Base-by-base conservation (phyloP, 495 filamentous ascomycete species). In the Tuber magnatum region DNA sequence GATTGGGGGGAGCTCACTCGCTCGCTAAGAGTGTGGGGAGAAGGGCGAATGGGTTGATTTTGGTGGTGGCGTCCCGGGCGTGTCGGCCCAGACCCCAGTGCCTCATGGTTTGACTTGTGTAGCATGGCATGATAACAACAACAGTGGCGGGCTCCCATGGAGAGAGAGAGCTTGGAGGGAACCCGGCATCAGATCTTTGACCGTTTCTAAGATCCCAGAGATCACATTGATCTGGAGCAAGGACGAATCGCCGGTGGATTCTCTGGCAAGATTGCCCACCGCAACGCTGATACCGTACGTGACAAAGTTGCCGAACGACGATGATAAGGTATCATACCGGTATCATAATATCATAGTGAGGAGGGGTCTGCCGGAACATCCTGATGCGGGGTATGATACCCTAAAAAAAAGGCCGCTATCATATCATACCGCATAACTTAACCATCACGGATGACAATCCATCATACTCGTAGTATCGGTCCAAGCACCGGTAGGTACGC, bases 41-140 rank as follows among this genome's bases (percentile, higher is more conserved):
- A 75, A 65, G 76, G 71, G 76, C 38, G 68, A 61, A 61, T 61
- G 51, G 51, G 51, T n/a, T n/a, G 51, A 61, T 61, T 75, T 75
- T 73, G 39, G 61, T 32, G 56, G 40, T n/a, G 72, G 43, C 65
- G 71, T 69, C n/a, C n/a, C 69, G 71, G 76, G 51, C n/a, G 39
- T 42, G 44, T 48, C 69, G 61, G 48, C 72, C 56, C 69, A 39
- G 43, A 70, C 68, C 39, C n/a, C 56, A 41, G 40, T 38, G 28
- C 22, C 61, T 44, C 69, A 65, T 46, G 69, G 73, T 75, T 78
- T 71, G 68, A 65, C 69, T 79, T 72, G 71, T 75, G 76, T 72
- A 77, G 76, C 65, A 78, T 43, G 39, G 32, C 22, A 28, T 28
- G 8, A 18, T 41, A 42, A 40, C 22, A 35, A 43, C 24, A 16